Percentiles rank a stretch among this genome's conserved stretches.
phyloP scores from a whole-genome alignment of 2,329 filamentous ascomycete species.

The Talaromyces islandicus region DNA sequence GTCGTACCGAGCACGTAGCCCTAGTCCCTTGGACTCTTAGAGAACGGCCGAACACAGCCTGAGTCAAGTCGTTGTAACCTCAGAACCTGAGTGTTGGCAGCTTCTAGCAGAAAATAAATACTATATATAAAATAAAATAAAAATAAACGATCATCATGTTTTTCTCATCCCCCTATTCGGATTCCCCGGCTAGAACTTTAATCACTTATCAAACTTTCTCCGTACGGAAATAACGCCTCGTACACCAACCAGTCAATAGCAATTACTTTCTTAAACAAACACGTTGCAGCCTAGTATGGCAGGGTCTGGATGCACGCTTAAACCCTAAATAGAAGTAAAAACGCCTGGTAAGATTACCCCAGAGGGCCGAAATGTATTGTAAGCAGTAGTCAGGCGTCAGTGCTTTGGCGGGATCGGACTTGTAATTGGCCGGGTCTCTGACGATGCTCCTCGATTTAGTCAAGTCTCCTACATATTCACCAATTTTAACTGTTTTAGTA shows the following conservation, averaged over 20 bases:
- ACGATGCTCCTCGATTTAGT: not conserved
- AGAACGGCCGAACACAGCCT: too few relatives aligned
- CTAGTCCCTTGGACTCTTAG: too few relatives aligned
- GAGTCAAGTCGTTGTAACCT: too few relatives aligned
- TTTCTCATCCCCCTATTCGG: too few relatives aligned
- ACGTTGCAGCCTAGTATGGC: not conserved
- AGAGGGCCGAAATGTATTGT: conserved; percentile 11
- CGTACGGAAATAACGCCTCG: too few relatives aligned
- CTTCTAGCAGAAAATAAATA: not conserved
- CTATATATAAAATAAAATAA: too few relatives aligned
- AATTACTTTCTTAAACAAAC: not conserved
- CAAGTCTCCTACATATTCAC: too few relatives aligned
- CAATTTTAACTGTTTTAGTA: not conserved
- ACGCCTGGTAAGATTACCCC: not conserved
- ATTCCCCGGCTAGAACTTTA: not conserved
- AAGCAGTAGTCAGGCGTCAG: not conserved
- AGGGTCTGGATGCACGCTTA: not conserved
- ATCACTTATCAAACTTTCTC: not conserved
- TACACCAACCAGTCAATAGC: too few relatives aligned
- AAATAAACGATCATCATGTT: too few relatives aligned
- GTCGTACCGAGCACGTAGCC: too few relatives aligned
- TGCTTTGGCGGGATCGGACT: not conserved
- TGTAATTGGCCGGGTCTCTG: not conserved
- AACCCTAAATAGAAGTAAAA: not conserved
- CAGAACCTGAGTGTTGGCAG: too few relatives aligned